Conservation (phyloP, 768 basidiomycete species). For the Leccinellum luteum region DNA sequence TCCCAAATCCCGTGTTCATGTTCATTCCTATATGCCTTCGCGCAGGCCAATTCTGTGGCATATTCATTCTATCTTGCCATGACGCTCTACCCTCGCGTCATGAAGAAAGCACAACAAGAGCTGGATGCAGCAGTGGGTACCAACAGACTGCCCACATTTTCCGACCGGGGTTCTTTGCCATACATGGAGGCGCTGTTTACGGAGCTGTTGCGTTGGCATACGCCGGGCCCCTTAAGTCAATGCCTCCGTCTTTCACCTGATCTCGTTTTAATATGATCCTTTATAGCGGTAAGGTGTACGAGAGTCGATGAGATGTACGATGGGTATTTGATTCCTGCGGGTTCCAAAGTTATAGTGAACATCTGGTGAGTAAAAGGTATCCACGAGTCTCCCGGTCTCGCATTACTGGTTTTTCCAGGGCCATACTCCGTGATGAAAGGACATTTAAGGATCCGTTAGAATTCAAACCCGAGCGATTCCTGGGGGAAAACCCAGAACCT, state of each 20-base stretch:
- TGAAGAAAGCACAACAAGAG: conserved; percentile 27
- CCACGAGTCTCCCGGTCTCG: not conserved
- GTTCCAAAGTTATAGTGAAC: conserved; percentile 16
- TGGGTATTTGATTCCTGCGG: conserved; percentile 21
- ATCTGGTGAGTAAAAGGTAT: conserved; percentile 7
- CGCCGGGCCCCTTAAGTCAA: conserved; percentile 14
- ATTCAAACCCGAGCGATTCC: conserved; percentile 25
- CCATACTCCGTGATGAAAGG: conserved; percentile 16
- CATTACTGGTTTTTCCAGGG: conserved; percentile 3
- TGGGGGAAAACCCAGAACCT: conserved; percentile 16
- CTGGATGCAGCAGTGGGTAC: conserved; percentile 26
- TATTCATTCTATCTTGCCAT: conserved; percentile 27
- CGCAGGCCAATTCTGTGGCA: conserved; percentile 9
- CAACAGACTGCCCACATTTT: conserved; percentile 21
- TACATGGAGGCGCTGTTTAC: conserved; percentile 29
- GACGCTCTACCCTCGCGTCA: conserved; percentile 26
- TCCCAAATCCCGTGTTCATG: not conserved
- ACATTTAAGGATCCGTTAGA: conserved; percentile 17
- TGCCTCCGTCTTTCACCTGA: not conserved
- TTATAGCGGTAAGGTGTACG: conserved; percentile 9
- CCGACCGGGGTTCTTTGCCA: conserved; percentile 23
- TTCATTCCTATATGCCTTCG: not conserved
- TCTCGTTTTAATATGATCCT: not conserved
- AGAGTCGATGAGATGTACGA: conserved; percentile 16
- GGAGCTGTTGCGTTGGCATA: conserved; percentile 26